Evolutionary conservation across 1,139 yeast genomes (phyloP), one percentile per base, ranked within the genome.

Genomic region (Geotrichum candidum): DNA sequence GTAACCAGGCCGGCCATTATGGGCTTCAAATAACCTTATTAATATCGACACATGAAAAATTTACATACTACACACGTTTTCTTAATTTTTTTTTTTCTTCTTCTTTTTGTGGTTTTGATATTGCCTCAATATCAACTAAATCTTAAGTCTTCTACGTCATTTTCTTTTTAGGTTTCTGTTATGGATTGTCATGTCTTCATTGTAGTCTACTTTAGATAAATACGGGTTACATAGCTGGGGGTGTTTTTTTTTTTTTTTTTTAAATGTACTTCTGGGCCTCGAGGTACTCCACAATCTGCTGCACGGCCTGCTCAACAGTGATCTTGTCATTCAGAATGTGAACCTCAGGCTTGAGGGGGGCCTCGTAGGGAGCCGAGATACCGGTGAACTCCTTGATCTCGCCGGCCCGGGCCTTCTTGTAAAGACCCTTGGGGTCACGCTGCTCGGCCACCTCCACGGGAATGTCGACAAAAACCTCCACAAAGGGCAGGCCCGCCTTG

Each of bases 381-480:
- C 98, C 98, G 27, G 98, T 92, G 78, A 92, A 92, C 73, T 92
- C 96, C 77, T 90, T 90, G 74, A 92, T 92, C 66, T 88, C 80
- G 41, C 98, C 98, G 70, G 91, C 96, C 74, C 97, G 85, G 27
- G 98, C 98, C 82, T 92, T 92, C 77, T 91, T 90, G 80, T 92
- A 92, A 68, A 92, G 81, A 10, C 98, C 98, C 80, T 92, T 92
- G 66, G 98, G 98, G 76, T 92, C 98, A 77, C 98, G 88, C 76
- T 89, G 83, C 79, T 92, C 98, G 60, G 97, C 98, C 64, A 91
- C 90, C 69, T 87, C 91, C 60, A 92, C 81, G 45, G 98, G 97
- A 57, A 90, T 97, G 73, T 92, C 97, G 56, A 92, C 91, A 68
- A 78, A 90, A 11, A 92, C 96, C 78, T 92, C 98, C 62, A 92